Base-by-base conservation (phyloP, 2,329 filamentous ascomycete genomes). In the Hortaea werneckii region DNA sequence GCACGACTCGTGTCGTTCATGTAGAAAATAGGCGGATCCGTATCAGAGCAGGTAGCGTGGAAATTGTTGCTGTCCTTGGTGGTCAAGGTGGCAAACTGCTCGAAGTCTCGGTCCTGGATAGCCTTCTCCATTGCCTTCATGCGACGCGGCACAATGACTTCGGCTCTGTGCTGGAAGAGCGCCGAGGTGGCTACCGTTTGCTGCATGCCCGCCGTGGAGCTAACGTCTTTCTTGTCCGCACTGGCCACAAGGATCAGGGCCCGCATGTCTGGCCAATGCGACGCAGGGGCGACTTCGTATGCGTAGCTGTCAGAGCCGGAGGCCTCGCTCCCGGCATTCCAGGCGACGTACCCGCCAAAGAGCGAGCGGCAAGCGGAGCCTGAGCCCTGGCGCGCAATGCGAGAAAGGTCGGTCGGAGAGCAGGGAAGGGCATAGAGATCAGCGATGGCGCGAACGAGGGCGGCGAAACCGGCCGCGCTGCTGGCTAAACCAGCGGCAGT, bases 1-100 rank as follows among this genome's bases (percentile, higher is more conserved):
- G 90, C 87, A 34, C 85, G 76, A 13, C 84, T 90, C 11, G 90
- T 82, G 64, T 98, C 92, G 69, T 95, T 98, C 76, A 98, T 82
- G 74, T 98, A 98, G 69, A 95, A 95, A 63, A 98, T 98, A 12
- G 94, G 92, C 39, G 94, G 92, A 69, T 87, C 88, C 1, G 92
- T 96, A 65, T 98, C 92, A 57, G 94, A 74, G 65, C 92, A 96
- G 47, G 83, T 87, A 34, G 92, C 87, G 67, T 98, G 92, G 80
- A 98, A 98, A 49, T 82, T 87, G 72, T 98, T 98, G 63, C 85
- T 94, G 65, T 98, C 92, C 65, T 82, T 83, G 89, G 95, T 98
- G 11, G 92, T 95, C 51, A 95, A 77, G 64, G 86, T 81, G 26
- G 84, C 92, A 62, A 98, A 98, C 13, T 77, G 73, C 58, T 81